Evolutionary conservation across 1,284 basidiomycete genomes (phyloP).

Genomic region (Malassezia obtusa): DNA sequence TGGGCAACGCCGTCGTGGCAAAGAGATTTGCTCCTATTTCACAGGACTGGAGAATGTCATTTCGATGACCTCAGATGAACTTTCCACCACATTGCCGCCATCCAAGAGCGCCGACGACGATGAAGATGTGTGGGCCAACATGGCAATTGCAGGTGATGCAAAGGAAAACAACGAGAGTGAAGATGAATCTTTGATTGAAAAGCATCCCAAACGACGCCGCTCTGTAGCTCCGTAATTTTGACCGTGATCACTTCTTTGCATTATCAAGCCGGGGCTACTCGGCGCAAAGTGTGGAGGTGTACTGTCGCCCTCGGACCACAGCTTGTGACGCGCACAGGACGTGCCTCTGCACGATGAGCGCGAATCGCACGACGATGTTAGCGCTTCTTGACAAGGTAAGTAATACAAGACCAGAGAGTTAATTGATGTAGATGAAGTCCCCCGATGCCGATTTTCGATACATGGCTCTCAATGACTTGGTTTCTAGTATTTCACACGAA

Average conservation of each 20-base stretch:
- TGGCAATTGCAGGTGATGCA: constrained; percentile 5
- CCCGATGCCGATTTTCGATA: constrained; percentile 38
- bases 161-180: not conserved
- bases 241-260: no score
- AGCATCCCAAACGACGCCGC: not conserved
- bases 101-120: not conserved
- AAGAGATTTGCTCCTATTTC: constrained; percentile 12
- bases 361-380: constrained; percentile 9
- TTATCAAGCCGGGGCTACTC: no score
- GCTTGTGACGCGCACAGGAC: not conserved
- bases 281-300: not conserved
- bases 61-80: not conserved
- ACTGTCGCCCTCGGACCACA: not conserved
- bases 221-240: not conserved
- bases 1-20: constrained; percentile 9
- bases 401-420: not conserved
- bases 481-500: constrained; percentile 21
- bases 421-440: constrained; percentile 30
- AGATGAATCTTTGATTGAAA: not conserved
- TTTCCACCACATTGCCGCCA: not conserved
- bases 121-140: constrained; percentile 10
- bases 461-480: constrained; percentile 44
- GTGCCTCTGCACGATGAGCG: constrained; percentile 3
- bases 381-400: constrained; percentile 35
- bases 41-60: constrained; percentile 9